phyloP scores from a whole-genome alignment of 1,284 basidiomycete species.

The Tilletia caries region DNA sequence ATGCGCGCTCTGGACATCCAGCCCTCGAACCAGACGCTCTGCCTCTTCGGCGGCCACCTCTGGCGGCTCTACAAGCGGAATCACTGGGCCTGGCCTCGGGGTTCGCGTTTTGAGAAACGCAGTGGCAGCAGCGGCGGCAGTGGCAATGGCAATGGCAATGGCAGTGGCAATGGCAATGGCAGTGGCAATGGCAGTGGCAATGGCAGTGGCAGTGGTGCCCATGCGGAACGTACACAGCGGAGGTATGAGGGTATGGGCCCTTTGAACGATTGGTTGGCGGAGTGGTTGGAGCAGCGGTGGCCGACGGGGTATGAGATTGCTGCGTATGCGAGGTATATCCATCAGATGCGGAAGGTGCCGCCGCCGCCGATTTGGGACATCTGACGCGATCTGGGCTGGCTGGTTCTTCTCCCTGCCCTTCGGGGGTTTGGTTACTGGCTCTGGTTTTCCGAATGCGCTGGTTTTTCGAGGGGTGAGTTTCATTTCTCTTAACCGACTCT shows the following conservation, averaged over 20 bases:
- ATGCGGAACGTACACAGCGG: background rate
- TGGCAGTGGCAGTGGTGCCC: too few species aligned
- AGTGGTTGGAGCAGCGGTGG: conserved; percentile 5
- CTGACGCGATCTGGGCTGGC: too few species aligned
- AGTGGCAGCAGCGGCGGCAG: background rate
- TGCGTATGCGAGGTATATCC: background rate
- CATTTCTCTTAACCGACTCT: too few species aligned
- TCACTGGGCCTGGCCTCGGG: background rate
- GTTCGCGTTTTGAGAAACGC: background rate
- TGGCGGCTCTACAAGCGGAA: background rate
- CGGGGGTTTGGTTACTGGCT: too few species aligned
- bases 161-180: too few species aligned
- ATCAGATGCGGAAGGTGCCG: background rate
- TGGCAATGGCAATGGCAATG: background rate
- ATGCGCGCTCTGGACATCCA: background rate
- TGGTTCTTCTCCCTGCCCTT: too few species aligned
- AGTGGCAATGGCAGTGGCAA: too few species aligned
- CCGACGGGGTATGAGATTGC: background rate
- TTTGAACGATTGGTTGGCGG: background rate
- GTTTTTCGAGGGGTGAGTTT: too few species aligned
- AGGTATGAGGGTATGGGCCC: background rate
- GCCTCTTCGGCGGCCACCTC: background rate
- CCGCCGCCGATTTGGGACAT: background rate
- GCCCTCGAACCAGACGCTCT: conserved; percentile 6
- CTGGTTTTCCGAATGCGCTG: too few species aligned